A percentile compares a stretch with the other conserved stretches of the same genome.
Conservation (phyloP, 2,329 filamentous ascomycete species). For the Colletotrichum scovillei region DNA sequence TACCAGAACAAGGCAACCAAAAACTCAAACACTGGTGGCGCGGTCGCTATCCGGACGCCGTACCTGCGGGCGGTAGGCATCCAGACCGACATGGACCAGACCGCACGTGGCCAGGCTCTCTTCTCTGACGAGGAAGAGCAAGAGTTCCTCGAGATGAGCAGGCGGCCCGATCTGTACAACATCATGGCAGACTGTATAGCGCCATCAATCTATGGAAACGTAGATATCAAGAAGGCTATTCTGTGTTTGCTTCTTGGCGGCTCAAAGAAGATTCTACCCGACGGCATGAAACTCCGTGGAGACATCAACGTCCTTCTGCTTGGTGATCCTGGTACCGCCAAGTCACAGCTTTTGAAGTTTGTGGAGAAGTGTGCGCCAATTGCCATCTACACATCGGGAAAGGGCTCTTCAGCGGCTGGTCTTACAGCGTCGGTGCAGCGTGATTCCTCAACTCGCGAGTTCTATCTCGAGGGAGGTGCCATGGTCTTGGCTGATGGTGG, state of each 20-base stretch:
- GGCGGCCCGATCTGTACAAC: conserved; percentile 91
- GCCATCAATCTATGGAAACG: conserved; percentile 96
- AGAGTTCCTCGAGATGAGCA: conserved; percentile 91
- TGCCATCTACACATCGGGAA: conserved; percentile 98
- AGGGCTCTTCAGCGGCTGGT: conserved; percentile 97
- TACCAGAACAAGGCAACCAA: conserved; percentile 93
- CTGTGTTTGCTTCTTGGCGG: conserved; percentile 93
- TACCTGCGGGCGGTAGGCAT: conserved; percentile 95
- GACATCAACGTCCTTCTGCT: conserved; percentile 98
- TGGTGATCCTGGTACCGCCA: conserved; percentile 97
- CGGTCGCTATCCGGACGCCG: conserved; percentile 94
- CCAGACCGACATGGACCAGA: conserved; percentile 89
- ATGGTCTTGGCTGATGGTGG: conserved; percentile 98
- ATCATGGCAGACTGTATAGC: conserved; percentile 93
- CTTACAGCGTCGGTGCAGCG: conserved; percentile 96
- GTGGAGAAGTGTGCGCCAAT: conserved; percentile 97
- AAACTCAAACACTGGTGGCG: conserved; percentile 77
- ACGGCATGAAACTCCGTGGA: conserved; percentile 96
- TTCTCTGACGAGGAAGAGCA: conserved; percentile 98
- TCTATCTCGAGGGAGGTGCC: conserved; percentile 96
- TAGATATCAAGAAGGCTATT: conserved; percentile 97
- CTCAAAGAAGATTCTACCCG: conserved; percentile 96
- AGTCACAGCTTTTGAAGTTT: conserved; percentile 97
- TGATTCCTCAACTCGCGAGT: conserved; percentile 91
- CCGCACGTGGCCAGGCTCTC: conserved; percentile 82